A percentile compares a stretch with the other conserved stretches of the same genome.
Evolutionary conservation across 1,284 basidiomycete species (phyloP).

Genomic region (Cutaneotrichosporon daszewskae): DNA sequence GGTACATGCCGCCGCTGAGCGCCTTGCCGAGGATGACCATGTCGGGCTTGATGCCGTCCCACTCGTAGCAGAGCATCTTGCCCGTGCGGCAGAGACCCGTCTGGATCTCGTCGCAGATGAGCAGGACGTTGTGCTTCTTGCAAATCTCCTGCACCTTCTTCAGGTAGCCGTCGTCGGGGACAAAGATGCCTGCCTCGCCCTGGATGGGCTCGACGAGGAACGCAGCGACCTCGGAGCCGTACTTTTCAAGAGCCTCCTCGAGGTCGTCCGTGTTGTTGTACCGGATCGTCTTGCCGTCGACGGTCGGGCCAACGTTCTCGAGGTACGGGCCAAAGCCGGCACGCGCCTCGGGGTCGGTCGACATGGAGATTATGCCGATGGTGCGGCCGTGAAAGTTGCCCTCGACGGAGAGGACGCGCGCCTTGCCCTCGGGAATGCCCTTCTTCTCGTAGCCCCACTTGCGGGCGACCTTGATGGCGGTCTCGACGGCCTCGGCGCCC

Average conservation of each 20-base stretch:
- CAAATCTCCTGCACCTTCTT: slow-evolving; percentile 71
- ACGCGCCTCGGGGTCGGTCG: slow-evolving; percentile 87
- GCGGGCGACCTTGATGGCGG: slow-evolving; percentile 67
- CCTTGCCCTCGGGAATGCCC: slow-evolving; percentile 73
- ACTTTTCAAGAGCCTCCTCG: slow-evolving; percentile 69
- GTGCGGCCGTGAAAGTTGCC: slow-evolving; percentile 98
- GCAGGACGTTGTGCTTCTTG: slow-evolving; percentile 85
- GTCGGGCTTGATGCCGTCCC: slow-evolving; percentile 85
- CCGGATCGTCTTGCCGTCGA: slow-evolving; percentile 58
- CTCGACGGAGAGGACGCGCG: slow-evolving; percentile 77
- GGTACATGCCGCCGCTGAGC: slow-evolving; percentile 90
- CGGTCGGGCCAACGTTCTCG: slow-evolving; percentile 69
- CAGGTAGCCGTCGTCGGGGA: slow-evolving; percentile 88
- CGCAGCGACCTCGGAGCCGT: slow-evolving; percentile 81
- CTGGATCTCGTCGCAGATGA: slow-evolving; percentile 98
- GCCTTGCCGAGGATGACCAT: slow-evolving; percentile 93
- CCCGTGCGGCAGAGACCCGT: slow-evolving; percentile 56
- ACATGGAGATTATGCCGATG: slow-evolving; percentile 85
- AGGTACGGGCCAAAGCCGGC: slow-evolving; percentile 88
- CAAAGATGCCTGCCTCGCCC: slow-evolving; percentile 93
- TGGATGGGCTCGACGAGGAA: slow-evolving; percentile 98
- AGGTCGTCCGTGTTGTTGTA: slow-evolving; percentile 80
- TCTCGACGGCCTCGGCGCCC: slow-evolving; percentile 96
- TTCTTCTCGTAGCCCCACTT: slow-evolving; percentile 90
- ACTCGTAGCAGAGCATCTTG: slow-evolving; percentile 69